Evolutionary conservation across 352 stramenopile genomes (phyloP).

Genomic region (Phytophthora cactorum): DNA sequence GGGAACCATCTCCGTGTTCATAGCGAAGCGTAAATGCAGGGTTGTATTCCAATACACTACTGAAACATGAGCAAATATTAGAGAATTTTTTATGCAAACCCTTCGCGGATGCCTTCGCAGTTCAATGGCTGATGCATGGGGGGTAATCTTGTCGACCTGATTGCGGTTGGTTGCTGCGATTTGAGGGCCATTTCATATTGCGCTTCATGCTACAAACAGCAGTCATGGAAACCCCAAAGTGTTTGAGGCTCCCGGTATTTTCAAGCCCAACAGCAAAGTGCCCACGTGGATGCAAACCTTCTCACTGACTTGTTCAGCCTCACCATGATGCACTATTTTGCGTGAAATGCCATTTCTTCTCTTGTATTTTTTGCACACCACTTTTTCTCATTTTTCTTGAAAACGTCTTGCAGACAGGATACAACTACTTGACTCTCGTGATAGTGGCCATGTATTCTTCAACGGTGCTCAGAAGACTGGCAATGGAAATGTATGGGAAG

Average conservation of each 20-base stretch:
- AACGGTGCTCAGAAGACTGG: conserved; percentile 48
- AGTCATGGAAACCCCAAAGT: too few species aligned
- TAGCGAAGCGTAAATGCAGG: background rate
- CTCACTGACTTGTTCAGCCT: conserved; percentile 33
- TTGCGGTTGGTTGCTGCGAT: background rate
- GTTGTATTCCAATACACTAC: conserved; percentile 17
- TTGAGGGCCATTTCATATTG: too few species aligned
- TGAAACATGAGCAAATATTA: conserved; percentile 1
- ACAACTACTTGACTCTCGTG: too few species aligned
- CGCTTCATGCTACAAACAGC: too few species aligned
- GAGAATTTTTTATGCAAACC: too few species aligned
- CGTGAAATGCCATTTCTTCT: conserved; percentile 43
- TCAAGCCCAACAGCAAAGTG: background rate
- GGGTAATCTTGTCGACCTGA: background rate
- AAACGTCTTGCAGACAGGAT: too few species aligned
- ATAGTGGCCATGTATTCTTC: conserved; percentile 2
- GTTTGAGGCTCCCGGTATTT: background rate
- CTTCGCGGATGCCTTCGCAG: too few species aligned
- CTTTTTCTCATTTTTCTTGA: too few species aligned
- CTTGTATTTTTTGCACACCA: conserved; percentile 44
- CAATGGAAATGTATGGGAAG: conserved; percentile 43
- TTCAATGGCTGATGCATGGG: too few species aligned
- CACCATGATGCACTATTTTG: conserved; percentile 55
- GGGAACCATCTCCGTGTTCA: background rate
- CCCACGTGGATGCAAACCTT: background rate